Percentiles rank a stretch among this genome's conserved stretches.
phyloP scores from a whole-genome alignment of 192 early-diverging fungal species.

The Phlyctochytrium planicorne region DNA sequence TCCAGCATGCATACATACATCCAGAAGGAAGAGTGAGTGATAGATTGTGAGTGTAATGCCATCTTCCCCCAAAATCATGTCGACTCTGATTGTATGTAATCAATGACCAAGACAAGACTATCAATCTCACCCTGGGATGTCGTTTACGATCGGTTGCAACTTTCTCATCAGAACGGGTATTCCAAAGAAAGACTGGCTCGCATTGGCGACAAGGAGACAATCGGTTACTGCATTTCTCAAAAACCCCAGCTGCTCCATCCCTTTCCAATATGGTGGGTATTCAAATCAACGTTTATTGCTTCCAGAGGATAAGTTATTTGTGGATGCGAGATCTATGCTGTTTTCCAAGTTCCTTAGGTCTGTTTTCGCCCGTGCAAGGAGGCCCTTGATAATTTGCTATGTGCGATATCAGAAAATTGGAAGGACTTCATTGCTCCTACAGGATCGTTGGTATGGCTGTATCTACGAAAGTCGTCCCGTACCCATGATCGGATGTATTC shows the following conservation, averaged over 20 bases:
- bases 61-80: slow-evolving; percentile 1
- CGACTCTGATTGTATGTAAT: background rate
- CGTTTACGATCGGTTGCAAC: background rate
- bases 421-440: background rate
- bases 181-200: background rate
- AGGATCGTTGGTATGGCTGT: background rate
- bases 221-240: background rate
- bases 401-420: background rate
- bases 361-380: background rate
- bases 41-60: background rate
- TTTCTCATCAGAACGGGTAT: background rate
- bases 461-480: background rate
- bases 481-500: background rate
- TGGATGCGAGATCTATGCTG: background rate
- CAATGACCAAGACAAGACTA: too few relatives aligned
- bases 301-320: too few relatives aligned
- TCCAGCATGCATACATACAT: too few relatives aligned
- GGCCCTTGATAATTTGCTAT: background rate
- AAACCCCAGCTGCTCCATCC: too few relatives aligned
- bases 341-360: background rate
- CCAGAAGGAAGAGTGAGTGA: background rate
- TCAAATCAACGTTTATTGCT: background rate
- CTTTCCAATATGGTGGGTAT: too few relatives aligned
- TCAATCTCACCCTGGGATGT: background rate
- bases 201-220: background rate